phyloP scores from a whole-genome alignment of 164 flowering plant genomes.

The Malania oleifera region DNA sequence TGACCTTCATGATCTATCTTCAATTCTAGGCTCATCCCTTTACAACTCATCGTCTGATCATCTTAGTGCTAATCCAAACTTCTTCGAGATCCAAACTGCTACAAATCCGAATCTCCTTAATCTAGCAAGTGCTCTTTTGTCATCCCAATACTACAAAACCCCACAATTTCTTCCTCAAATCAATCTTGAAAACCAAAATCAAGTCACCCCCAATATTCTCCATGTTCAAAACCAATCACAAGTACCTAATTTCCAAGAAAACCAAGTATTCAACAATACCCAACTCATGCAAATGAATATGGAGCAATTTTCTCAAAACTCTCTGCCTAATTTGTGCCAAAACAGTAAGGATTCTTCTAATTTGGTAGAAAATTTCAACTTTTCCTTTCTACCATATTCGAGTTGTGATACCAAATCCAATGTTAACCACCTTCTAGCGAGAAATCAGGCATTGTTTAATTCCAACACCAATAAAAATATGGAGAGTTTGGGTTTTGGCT shows the following conservation, averaged over 20 bases:
- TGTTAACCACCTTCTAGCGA: neutral
- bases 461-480: neutral
- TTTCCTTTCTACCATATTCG: no score
- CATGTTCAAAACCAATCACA: neutral
- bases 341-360: neutral
- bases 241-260: no score
- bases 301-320: conserved; percentile 9
- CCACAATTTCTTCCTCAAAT: neutral
- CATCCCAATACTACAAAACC: conserved; percentile 7
- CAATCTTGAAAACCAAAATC: conserved; percentile 4
- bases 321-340: conserved; percentile 4
- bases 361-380: neutral
- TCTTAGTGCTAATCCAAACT: neutral
- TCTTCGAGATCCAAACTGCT: conserved; percentile 1
- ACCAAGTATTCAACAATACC: conserved; percentile 11
- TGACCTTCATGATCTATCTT: conserved; percentile 24
- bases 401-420: neutral
- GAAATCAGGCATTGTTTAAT: no score
- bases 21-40: conserved; percentile 23
- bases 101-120: conserved; percentile 12
- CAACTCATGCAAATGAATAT: conserved; percentile 9
- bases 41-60: conserved; percentile 15
- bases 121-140: conserved; percentile 12
- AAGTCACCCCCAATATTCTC: neutral
- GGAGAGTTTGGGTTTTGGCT: conserved; percentile 7